phyloP scores from a whole-genome alignment of 2,329 filamentous ascomycete genomes.

The Pseudopithomyces maydicus region DNA sequence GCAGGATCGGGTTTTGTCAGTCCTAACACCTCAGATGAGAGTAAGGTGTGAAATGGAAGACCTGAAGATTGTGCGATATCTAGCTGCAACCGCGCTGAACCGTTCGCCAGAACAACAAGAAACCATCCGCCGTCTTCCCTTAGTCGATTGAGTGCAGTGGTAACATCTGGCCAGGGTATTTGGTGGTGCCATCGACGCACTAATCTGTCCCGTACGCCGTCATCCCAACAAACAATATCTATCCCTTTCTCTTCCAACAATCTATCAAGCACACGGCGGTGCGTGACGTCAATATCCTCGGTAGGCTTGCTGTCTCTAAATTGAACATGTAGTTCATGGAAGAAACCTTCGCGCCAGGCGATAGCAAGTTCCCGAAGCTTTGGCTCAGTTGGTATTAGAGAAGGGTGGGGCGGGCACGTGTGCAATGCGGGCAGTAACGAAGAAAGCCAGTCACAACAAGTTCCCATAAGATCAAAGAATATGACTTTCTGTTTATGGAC shows the following conservation, averaged over 20 bases:
- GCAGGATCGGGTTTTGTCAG: constrained; percentile 51
- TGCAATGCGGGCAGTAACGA: constrained; percentile 13
- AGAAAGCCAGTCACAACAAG: constrained; percentile 61
- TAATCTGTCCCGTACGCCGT: constrained; percentile 21
- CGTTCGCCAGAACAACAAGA: constrained; percentile 60
- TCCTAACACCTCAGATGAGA: constrained; percentile 58
- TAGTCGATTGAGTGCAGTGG: constrained; percentile 48
- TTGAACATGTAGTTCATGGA: constrained; percentile 51
- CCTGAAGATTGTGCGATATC: constrained; percentile 56
- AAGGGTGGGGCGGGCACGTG: constrained; percentile 9
- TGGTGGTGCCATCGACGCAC: constrained; percentile 56
- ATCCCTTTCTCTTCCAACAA: constrained; percentile 38
- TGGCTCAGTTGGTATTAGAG: constrained; percentile 2
- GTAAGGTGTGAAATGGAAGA: constrained; percentile 57
- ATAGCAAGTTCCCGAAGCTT: constrained; percentile 48
- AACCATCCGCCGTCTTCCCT: constrained; percentile 41
- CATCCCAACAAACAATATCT: constrained; percentile 17
- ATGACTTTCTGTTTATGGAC: constrained; percentile 47
- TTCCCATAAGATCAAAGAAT: constrained; percentile 65
- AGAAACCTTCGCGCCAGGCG: constrained; percentile 58
- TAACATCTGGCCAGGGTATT: constrained; percentile 58
- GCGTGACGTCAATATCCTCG: constrained; percentile 60
- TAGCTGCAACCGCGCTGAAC: constrained; percentile 60
- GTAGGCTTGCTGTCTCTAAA: constrained; percentile 40
- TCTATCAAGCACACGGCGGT: constrained; percentile 47